Conservation (phyloP, 192 early-diverging fungal genomes). For the Kickxella alabastrina region DNA sequence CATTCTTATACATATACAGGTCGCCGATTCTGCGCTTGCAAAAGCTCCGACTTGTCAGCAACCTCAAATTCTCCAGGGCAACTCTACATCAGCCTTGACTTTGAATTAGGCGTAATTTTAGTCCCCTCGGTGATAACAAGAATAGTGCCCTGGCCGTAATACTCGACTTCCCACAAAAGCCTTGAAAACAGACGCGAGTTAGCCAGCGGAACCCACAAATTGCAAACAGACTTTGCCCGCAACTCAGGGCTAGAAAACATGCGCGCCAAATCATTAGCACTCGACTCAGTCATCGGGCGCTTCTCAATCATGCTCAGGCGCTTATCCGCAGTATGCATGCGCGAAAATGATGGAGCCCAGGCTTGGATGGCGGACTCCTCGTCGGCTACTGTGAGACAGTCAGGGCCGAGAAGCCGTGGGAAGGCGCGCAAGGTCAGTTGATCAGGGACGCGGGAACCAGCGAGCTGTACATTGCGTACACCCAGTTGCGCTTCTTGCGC, state of each 20-base stretch:
- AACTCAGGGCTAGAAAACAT: conserved; percentile 21
- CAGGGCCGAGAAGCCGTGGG: not conserved
- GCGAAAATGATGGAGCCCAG: not conserved
- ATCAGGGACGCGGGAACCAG: conserved; percentile 20
- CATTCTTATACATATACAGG: not conserved
- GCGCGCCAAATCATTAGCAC: conserved; percentile 4
- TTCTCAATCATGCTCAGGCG: conserved; percentile 14
- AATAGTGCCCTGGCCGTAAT: conserved; percentile 35
- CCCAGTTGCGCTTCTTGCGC: conserved; percentile 13
- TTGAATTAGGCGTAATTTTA: conserved; percentile 5
- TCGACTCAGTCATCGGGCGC: not conserved
- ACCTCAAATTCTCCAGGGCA: conserved; percentile 6
- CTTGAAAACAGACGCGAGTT: conserved; percentile 15
- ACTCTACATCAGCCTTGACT: conserved; percentile 21
- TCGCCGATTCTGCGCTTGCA: not conserved
- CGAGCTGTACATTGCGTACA: conserved; percentile 38
- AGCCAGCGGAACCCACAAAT: conserved; percentile 41
- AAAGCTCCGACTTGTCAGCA: conserved; percentile 13
- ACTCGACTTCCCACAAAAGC: conserved; percentile 24
- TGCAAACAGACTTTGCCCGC: conserved; percentile 25
- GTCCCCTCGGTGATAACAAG: conserved; percentile 34
- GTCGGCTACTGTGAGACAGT: not conserved
- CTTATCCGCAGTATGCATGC: not conserved
- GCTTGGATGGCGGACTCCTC: not conserved
- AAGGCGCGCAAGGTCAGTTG: conserved; percentile 5